Base-by-base conservation (phyloP, 83 land plant genomes). In the Isoetes engelmannii region DNA sequence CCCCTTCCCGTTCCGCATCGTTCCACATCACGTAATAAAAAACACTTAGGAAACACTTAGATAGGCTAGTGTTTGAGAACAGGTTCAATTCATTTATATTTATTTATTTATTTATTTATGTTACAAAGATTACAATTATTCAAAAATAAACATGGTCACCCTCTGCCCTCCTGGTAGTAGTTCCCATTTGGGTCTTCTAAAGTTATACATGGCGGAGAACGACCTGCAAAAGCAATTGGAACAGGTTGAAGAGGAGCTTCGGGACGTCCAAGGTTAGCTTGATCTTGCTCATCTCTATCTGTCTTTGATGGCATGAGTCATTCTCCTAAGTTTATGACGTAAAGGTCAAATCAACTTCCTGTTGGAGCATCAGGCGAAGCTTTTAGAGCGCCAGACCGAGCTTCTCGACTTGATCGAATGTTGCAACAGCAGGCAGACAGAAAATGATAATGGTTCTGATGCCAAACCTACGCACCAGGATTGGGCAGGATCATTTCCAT, bases 401-500 rank as follows among this genome's bases (percentile, higher is more conserved):
- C 81, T 93, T 47, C 78, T 75, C 72, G 53, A 75, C 15, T 68
- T 87, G 71, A 69, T 93, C 57, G 85, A 81, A 56, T 62, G 68
- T n/a, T 75, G 67, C 78, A 69, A 60, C 58, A 47, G 58, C 58
- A 10, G 47, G 60, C 43, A 50, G 44, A 28, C 19, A 53, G 72
- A 50, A 48, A 64, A 56, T 21, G 65, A 28, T 5, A 37, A 63
- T 54, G 77, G 19, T 57, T 74, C 47, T 43, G 54, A 65, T 57
- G 72, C 74, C 19, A 67, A 37, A 15, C 50, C 75, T 10, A 51
- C 61, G 21, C 58, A 69, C 5, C 86, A 87, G 57, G 66, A 84
- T 62, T 89, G 96, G 96, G 71, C 84, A 7, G 80, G 86, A 53
- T 12, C 68, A 4, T 93, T 93, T 80, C 85, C 83, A 47, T 93